Evolutionary conservation across 208 protist genomes (phyloP), one percentile per base, ranked within the genome.

Genomic region (Crithidia brevicula): DNA sequence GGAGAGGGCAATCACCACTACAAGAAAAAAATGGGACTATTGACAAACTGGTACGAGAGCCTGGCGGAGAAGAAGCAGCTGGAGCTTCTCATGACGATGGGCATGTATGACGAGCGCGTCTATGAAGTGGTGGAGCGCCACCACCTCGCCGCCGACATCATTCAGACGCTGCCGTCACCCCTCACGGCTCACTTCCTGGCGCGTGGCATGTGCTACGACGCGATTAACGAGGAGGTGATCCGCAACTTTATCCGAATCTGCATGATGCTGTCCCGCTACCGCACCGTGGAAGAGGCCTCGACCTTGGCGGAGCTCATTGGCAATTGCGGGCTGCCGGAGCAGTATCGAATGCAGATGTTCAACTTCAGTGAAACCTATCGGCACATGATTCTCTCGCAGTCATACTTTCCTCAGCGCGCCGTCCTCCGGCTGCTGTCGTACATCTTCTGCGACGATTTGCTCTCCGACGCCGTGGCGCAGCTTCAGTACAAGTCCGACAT

Each of bases 401-500:
- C 87, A 7, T 91, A 90, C 73, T 97, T 97, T 54, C 78, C 86
- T 22, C 88, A 95, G 75, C 78, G 92, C 11, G 81, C 89, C 20
- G 92, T 94, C 10, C 67, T 94, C 31, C 85, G 79, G 16, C 69
- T 94, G 34, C 66, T 97, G 47, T 77, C 89, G 36, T 95, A 95
- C 81, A 90, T 94, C 57, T 95, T 92, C 74, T 93, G 87, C 64
- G 89, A 95, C 38, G 89, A 94, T 46, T 30, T 94, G 34, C 70
- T 95, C n/a, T 85, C 80, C 13, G 89, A 95, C 61, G 86, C 88
- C 0, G 89, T 97, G 50, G 84, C 87, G 45, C 85, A 94, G 75
- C 74, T 97, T 75, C 92, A 97, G 73, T 93, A 94, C 74, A 92
- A 94, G 68, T 94, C 88, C 0, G 89, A 95, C 70, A 94, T 97